These are phyloP conservation scores for Ceratocystis ficicola DNA, from an alignment of 2,329 filamentous ascomycete species.

Conservation along the genomic window DNA sequence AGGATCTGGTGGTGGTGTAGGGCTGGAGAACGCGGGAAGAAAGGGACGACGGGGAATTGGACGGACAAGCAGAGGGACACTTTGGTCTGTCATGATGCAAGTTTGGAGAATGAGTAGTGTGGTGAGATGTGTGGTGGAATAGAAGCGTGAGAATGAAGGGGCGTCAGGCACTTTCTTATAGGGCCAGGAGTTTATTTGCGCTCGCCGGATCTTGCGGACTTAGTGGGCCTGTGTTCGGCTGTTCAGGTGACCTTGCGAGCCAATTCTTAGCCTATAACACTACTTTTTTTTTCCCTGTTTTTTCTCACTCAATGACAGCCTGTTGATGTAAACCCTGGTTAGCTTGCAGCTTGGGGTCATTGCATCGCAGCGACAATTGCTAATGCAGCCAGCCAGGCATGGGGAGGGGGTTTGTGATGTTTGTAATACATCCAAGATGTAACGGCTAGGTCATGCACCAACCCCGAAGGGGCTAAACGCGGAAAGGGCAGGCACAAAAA, in stretches of 20 bases:
- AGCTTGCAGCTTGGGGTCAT: not conserved
- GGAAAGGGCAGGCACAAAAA: not conserved
- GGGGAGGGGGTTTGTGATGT: not conserved
- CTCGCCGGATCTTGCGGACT: not conserved
- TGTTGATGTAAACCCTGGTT: not conserved
- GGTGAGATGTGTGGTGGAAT: not conserved
- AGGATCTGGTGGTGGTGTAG: conserved; percentile 34
- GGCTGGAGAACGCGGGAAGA: conserved; percentile 41
- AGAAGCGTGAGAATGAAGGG: not conserved
- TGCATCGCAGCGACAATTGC: not conserved
- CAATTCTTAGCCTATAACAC: not conserved
- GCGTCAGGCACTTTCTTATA: not conserved
- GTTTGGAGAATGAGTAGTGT: not conserved
- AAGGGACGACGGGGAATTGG: conserved; percentile 64
- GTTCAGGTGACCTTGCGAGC: not conserved
- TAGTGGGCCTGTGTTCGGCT: not conserved
- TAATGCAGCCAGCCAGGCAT: not conserved
- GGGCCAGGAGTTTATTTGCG: not conserved
- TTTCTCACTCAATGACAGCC: not conserved
- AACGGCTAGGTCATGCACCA: conserved; percentile 1
- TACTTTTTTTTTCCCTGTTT: not conserved
- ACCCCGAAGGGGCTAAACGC: not conserved
- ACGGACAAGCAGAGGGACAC: conserved; percentile 46
- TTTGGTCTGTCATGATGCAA: conserved; percentile 32
- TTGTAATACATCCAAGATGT: not conserved